phyloP scores from a whole-genome alignment of 495 filamentous ascomycete species.

The Tuber brumale region DNA sequence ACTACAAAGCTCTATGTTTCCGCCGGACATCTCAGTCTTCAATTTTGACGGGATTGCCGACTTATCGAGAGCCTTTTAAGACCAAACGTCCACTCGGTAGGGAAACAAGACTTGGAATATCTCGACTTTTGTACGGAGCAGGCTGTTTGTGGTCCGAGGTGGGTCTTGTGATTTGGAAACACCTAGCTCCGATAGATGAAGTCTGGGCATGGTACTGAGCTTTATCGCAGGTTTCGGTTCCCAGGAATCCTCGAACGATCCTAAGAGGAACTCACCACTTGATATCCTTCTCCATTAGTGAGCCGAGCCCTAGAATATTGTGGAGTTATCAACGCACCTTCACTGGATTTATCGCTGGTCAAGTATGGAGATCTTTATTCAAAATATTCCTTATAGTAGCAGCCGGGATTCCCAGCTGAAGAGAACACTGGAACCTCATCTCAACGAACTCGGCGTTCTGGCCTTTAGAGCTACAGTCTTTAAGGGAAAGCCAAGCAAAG shows the following conservation, averaged over 20 bases:
- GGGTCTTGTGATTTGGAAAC: background rate
- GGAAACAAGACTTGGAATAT: background rate
- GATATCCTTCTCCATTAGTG: background rate
- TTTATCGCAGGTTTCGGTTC: background rate
- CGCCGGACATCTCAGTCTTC: background rate
- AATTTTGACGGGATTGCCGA: background rate
- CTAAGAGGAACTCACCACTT: background rate
- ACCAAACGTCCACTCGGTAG: background rate
- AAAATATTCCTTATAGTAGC: slow-evolving; percentile 44
- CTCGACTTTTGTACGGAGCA: background rate
- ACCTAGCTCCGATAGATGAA: background rate
- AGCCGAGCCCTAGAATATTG: background rate
- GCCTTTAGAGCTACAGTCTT: slow-evolving; percentile 44
- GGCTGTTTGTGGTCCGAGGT: background rate
- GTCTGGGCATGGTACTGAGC: background rate
- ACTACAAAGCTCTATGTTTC: background rate
- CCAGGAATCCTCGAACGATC: background rate
- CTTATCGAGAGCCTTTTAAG: background rate
- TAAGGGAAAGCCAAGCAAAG: slow-evolving; percentile 16
- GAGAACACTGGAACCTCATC: slow-evolving; percentile 41
- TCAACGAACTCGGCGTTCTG: slow-evolving; percentile 41
- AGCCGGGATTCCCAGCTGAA: slow-evolving; percentile 38
- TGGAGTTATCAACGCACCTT: background rate
- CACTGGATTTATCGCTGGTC: background rate
- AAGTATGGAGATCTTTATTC: slow-evolving; percentile 46